These are phyloP conservation scores for Kwoniella dejecticola DNA, from an alignment of 768 basidiomycete genomes.

Conservation along the genomic window DNA sequence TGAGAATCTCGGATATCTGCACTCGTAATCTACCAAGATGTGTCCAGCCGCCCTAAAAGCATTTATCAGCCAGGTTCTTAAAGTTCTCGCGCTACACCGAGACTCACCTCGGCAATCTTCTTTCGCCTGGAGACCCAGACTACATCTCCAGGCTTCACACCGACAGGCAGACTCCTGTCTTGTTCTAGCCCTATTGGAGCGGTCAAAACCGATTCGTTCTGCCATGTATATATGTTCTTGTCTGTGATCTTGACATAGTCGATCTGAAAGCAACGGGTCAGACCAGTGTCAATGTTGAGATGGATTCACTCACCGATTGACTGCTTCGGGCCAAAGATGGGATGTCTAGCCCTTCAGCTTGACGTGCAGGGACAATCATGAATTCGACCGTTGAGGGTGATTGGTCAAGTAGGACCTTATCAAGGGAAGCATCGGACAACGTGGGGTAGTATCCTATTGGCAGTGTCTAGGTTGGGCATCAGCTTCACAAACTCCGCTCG, in stretches of 20 bases:
- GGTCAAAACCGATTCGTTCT: slow-evolving; percentile 41
- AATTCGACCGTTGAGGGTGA: slow-evolving; percentile 51
- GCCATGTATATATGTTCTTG: slow-evolving; percentile 46
- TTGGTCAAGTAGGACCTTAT: slow-evolving; percentile 50
- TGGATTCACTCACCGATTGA: slow-evolving; percentile 28
- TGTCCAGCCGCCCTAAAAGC: slow-evolving; percentile 77
- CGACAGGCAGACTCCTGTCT: slow-evolving; percentile 39
- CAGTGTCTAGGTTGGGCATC: slow-evolving; percentile 35
- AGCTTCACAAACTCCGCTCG: neutral
- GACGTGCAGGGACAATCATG: slow-evolving; percentile 47
- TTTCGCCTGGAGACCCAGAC: slow-evolving; percentile 54
- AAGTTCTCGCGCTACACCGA: no score
- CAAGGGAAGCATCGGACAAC: slow-evolving; percentile 50
- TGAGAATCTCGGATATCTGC: slow-evolving; percentile 68
- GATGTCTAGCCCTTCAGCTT: slow-evolving; percentile 39
- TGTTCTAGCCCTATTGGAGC: slow-evolving; percentile 37
- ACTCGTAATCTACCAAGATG: slow-evolving; percentile 70
- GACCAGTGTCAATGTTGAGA: no score
- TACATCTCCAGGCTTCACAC: slow-evolving; percentile 51
- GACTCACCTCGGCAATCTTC: slow-evolving; percentile 52
- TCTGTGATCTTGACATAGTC: slow-evolving; percentile 50
- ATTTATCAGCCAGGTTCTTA: slow-evolving; percentile 9
- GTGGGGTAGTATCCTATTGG: slow-evolving; percentile 55
- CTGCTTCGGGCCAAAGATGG: slow-evolving; percentile 28
- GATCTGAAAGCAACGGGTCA: slow-evolving; percentile 38